Evolutionary conservation across 805 yeast species (phyloP).

Genomic region (Candida dajiaensis): DNA sequence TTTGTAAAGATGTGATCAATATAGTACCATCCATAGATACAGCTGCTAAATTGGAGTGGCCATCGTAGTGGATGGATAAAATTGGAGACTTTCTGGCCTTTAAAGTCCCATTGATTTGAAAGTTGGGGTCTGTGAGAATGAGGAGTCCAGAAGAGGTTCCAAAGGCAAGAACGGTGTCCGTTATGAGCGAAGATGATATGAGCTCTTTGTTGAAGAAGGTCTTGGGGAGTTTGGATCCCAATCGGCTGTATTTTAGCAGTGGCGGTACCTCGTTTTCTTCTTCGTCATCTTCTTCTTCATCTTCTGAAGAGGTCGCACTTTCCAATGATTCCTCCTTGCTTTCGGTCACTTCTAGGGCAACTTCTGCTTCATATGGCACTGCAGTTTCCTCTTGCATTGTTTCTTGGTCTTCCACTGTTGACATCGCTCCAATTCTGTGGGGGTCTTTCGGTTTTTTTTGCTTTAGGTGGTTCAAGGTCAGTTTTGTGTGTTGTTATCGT

Average conservation of each 20-base stretch:
- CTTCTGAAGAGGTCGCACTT: constrained; percentile 11
- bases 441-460: no score
- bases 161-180: constrained; percentile 59
- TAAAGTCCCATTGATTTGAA: constrained; percentile 60
- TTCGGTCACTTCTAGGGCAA: background rate
- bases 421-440: no score
- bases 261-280: constrained; percentile 63
- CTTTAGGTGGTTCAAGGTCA: no score
- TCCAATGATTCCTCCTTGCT: constrained; percentile 1
- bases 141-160: constrained; percentile 88
- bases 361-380: background rate
- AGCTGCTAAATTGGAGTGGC: constrained; percentile 64
- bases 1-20: constrained; percentile 60
- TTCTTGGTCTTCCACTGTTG: no score
- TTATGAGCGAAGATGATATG: constrained; percentile 61
- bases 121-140: constrained; percentile 57
- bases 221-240: constrained; percentile 54
- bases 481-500: no score
- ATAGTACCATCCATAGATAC: constrained; percentile 95
- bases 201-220: constrained; percentile 72
- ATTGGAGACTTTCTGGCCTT: constrained; percentile 86
- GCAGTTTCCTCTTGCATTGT: no score
- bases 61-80: constrained; percentile 66
- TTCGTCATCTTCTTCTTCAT: constrained; percentile 26
- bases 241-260: constrained; percentile 63